Conservation (phyloP, 2,329 filamentous ascomycete genomes). For the Colletotrichum theobromicola region DNA sequence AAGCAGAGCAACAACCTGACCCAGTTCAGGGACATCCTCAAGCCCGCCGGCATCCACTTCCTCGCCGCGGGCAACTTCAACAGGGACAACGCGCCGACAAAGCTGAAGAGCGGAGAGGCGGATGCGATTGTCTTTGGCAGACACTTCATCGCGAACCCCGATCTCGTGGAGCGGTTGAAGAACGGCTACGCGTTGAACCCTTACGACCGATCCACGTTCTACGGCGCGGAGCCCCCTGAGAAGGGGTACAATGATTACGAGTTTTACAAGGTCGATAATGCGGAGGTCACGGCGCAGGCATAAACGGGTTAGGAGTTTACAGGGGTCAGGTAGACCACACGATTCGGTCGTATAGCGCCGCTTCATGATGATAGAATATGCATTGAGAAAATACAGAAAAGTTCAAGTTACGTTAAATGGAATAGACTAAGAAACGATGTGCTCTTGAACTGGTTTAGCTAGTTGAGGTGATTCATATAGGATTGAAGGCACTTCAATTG, state of each 20-base stretch:
- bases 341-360: background rate
- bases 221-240: slow-evolving; percentile 31
- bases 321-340: background rate
- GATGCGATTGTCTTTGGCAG: slow-evolving; percentile 38
- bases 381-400: background rate
- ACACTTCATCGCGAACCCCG: slow-evolving; percentile 32
- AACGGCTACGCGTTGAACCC: slow-evolving; percentile 24
- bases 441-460: too few species aligned
- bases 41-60: slow-evolving; percentile 45
- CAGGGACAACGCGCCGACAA: slow-evolving; percentile 41
- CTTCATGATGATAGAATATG: background rate
- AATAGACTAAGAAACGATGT: too few species aligned
- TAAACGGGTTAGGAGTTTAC: background rate
- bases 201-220: slow-evolving; percentile 31
- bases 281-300: background rate
- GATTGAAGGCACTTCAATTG: too few species aligned
- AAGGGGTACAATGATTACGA: slow-evolving; percentile 43
- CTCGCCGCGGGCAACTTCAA: slow-evolving; percentile 55
- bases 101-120: slow-evolving; percentile 35
- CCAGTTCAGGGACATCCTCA: slow-evolving; percentile 44
- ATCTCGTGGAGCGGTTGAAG: slow-evolving; percentile 30
- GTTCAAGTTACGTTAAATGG: background rate
- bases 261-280: slow-evolving; percentile 29
- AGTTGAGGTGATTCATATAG: too few species aligned
- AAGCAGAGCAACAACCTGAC: slow-evolving; percentile 37